A percentile compares a stretch with the other conserved stretches of the same genome.
Evolutionary conservation across 176 grass and related monocot genomes (phyloP).

Genomic region (Microstegium vimineum): DNA sequence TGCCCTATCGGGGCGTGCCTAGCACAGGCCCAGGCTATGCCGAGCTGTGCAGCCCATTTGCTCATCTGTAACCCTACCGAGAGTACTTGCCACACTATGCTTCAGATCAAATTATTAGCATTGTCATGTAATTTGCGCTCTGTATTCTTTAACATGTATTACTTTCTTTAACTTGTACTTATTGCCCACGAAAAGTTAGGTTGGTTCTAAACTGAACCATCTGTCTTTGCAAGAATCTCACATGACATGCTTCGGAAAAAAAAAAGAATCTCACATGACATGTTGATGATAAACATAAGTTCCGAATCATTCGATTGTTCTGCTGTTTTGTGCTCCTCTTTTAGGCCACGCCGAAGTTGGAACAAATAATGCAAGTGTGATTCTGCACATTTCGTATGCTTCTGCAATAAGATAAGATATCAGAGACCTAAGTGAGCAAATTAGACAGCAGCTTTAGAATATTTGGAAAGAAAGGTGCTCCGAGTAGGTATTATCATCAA

Average conservation of each 20-base stretch:
- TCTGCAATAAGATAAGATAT: conserved; percentile 14
- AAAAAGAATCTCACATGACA: too few species aligned
- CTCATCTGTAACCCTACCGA: too few species aligned
- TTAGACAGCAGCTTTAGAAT: not conserved
- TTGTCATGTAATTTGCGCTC: not conserved
- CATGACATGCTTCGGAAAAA: too few species aligned
- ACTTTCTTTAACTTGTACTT: not conserved
- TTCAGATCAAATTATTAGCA: not conserved
- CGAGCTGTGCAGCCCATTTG: too few species aligned
- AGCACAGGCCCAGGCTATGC: too few species aligned
- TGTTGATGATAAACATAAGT: not conserved
- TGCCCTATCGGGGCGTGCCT: too few species aligned
- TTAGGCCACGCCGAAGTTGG: conserved; percentile 1
- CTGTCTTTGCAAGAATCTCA: not conserved
- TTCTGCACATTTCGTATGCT: not conserved
- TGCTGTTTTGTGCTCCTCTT: conserved; percentile 8
- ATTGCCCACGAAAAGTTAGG: not conserved
- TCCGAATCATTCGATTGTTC: not conserved
- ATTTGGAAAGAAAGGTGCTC: not conserved
- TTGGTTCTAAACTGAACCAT: conserved; percentile 13
- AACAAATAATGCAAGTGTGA: conserved; percentile 12
- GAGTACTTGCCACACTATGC: not conserved
- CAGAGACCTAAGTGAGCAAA: not conserved
- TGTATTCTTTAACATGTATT: not conserved
- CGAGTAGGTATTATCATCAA: not conserved